These are phyloP conservation scores for Metarhizium rileyi DNA, from an alignment of 2,329 filamentous ascomycete species.

Conservation along the genomic window DNA sequence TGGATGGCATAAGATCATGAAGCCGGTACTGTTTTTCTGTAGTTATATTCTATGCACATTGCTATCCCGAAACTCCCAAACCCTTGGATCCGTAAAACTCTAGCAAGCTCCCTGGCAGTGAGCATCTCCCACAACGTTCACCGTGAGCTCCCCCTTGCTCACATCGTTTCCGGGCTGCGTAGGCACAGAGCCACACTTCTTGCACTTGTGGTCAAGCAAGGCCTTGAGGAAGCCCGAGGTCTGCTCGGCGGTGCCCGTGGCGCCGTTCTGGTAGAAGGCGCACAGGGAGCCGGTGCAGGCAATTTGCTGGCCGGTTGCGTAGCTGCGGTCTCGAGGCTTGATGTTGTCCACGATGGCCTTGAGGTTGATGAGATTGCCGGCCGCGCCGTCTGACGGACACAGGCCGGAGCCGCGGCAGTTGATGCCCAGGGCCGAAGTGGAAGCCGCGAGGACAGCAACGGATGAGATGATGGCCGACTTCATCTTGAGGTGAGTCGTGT, in stretches of 20 bases:
- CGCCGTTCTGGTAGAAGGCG: slow-evolving; percentile 11
- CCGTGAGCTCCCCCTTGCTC: slow-evolving; percentile 10
- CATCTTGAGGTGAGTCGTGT: background rate
- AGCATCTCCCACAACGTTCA: slow-evolving; percentile 9
- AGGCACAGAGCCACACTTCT: slow-evolving; percentile 10
- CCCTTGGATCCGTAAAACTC: background rate
- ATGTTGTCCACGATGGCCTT: slow-evolving; percentile 8
- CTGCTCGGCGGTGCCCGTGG: slow-evolving; percentile 8
- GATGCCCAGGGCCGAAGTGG: slow-evolving; percentile 8
- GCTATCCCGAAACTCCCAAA: too few species aligned
- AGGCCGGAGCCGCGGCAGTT: slow-evolving; percentile 12
- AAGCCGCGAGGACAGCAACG: slow-evolving; percentile 4
- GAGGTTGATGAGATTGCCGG: slow-evolving; percentile 8
- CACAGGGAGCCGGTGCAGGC: slow-evolving; percentile 10
- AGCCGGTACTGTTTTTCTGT: too few species aligned
- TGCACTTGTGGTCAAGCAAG: slow-evolving; percentile 9
- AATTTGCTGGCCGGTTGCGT: slow-evolving; percentile 9
- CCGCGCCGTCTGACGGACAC: slow-evolving; percentile 9
- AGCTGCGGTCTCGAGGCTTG: slow-evolving; percentile 5
- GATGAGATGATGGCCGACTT: background rate
- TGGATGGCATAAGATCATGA: too few species aligned
- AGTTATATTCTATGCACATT: too few species aligned
- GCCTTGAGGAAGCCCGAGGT: slow-evolving; percentile 8
- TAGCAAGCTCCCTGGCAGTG: slow-evolving; percentile 11
- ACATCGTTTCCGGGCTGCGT: slow-evolving; percentile 12